These are phyloP conservation scores for Tulasnella sp. DNA, from an alignment of 768 basidiomycete species.

Conservation along the genomic window DNA sequence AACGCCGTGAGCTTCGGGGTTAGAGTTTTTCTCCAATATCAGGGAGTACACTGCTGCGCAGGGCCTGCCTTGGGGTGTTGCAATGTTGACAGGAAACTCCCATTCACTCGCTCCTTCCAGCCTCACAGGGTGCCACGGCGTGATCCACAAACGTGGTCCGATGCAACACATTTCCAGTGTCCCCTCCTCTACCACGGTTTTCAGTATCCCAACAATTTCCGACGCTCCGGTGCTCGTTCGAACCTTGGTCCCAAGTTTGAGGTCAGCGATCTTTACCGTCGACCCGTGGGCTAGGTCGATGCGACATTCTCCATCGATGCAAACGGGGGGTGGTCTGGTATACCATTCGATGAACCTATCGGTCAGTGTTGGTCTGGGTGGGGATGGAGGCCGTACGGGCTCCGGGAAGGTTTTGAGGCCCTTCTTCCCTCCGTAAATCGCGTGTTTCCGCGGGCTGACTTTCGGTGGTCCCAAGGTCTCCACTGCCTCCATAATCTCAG, in stretches of 20 bases:
- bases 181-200: not conserved
- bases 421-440: slow-evolving; percentile 8
- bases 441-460: not conserved
- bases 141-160: not conserved
- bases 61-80: not conserved
- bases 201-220: not conserved
- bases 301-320: not conserved
- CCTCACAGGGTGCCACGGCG: not conserved
- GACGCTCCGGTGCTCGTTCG: not conserved
- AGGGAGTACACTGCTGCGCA: not conserved
- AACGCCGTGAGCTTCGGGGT: not conserved
- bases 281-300: not conserved
- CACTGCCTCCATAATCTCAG: not conserved
- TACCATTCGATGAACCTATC: not conserved
- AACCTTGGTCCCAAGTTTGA: not conserved
- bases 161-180: not conserved
- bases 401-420: slow-evolving; percentile 6
- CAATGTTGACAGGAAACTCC: not conserved
- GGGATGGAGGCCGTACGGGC: not conserved
- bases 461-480: not conserved
- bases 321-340: not conserved
- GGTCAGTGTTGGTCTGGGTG: not conserved
- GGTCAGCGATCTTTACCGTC: not conserved
- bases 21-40: not conserved
- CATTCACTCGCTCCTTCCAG: not conserved